These are phyloP conservation scores for Venustampulla echinocandica DNA, from an alignment of 495 filamentous ascomycete species.

Conservation along the genomic window DNA sequence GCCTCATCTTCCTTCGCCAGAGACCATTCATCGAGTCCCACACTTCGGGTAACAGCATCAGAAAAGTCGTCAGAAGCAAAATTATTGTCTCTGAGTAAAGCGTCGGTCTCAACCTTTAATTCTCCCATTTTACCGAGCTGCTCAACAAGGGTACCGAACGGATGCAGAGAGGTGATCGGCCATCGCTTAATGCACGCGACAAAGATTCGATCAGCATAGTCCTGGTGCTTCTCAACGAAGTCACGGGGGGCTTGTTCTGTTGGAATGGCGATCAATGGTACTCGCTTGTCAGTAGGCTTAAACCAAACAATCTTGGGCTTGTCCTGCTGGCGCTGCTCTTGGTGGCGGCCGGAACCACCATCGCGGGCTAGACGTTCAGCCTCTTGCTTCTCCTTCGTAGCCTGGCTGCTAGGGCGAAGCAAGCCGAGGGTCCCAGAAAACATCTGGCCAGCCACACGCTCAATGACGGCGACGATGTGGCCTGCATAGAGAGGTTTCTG, in stretches of 20 bases:
- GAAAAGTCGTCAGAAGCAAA: slow-evolving; percentile 96
- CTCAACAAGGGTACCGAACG: slow-evolving; percentile 95
- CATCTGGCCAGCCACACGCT: slow-evolving; percentile 96
- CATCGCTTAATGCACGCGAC: slow-evolving; percentile 98
- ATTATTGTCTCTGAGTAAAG: slow-evolving; percentile 94
- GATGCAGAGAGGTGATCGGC: slow-evolving; percentile 98
- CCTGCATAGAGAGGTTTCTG: slow-evolving; percentile 96
- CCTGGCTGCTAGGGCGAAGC: slow-evolving; percentile 92
- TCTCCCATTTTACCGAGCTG: slow-evolving; percentile 97
- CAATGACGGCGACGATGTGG: slow-evolving; percentile 93
- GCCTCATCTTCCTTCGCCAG: slow-evolving; percentile 73
- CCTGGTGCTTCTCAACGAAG: slow-evolving; percentile 97
- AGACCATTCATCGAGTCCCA: slow-evolving; percentile 87
- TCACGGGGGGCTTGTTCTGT: slow-evolving; percentile 96
- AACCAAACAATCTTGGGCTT: slow-evolving; percentile 99
- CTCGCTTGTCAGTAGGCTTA: slow-evolving; percentile 98
- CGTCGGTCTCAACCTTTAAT: slow-evolving; percentile 93
- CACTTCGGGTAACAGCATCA: slow-evolving; percentile 87
- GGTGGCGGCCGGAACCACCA: slow-evolving; percentile 62
- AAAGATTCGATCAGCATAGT: slow-evolving; percentile 94
- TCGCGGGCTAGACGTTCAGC: slow-evolving; percentile 90
- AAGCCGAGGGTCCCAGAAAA: slow-evolving; percentile 94
- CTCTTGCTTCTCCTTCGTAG: slow-evolving; percentile 99
- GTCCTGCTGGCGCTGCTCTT: slow-evolving; percentile 74
- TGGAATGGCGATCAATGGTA: slow-evolving; percentile 94